A percentile compares a stretch with the other conserved stretches of the same genome.
phyloP scores from a whole-genome alignment of 176 grass and related monocot genomes.

The Poa pratensis region DNA sequence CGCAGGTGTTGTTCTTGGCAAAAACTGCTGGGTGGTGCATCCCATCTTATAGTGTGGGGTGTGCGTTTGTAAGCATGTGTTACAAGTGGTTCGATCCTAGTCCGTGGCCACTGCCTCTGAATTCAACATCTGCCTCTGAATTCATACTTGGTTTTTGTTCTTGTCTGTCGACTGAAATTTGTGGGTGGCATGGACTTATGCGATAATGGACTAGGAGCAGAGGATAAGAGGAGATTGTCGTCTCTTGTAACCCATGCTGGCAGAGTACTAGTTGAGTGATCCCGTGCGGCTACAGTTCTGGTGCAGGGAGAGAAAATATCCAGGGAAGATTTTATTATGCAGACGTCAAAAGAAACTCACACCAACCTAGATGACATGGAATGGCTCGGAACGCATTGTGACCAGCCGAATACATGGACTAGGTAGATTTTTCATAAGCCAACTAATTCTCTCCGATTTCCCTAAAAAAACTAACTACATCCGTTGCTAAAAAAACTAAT shows the following conservation, averaged over 20 bases:
- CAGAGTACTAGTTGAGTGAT: not conserved
- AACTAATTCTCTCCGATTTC: no score
- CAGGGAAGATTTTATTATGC: not conserved
- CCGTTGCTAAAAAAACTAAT: no score
- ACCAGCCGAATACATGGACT: not conserved
- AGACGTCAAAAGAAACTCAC: not conserved
- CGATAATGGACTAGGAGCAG: no score
- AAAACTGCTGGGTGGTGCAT: not conserved
- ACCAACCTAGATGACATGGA: not conserved
- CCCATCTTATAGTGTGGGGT: not conserved
- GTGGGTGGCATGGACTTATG: not conserved
- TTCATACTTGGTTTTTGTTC: not conserved
- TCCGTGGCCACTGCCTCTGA: not conserved
- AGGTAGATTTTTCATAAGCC: not conserved
- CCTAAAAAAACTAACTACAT: no score
- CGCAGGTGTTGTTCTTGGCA: not conserved
- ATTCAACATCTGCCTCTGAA: not conserved
- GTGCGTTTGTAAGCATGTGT: not conserved
- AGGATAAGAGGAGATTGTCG: no score
- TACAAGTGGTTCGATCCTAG: not conserved
- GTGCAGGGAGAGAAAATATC: not conserved
- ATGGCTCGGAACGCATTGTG: not conserved
- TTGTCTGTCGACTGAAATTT: not conserved
- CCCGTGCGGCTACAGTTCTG: not conserved
- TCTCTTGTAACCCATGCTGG: not conserved